These are phyloP conservation scores for Coemansia sp. DNA, from an alignment of 192 early-diverging fungal species.

Conservation along the genomic window DNA sequence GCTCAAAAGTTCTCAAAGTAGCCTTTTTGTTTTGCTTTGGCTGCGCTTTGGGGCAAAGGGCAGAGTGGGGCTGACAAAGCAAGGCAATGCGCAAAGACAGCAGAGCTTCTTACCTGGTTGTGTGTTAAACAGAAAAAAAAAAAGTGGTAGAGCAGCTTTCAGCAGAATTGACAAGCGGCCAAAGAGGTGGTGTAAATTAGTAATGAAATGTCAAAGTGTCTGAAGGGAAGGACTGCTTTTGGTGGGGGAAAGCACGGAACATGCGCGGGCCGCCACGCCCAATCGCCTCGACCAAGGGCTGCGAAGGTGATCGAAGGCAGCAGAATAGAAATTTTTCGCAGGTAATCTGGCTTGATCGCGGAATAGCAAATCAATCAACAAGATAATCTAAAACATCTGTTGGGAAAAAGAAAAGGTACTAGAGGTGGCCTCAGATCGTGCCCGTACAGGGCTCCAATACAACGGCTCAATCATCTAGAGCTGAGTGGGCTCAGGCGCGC, in stretches of 20 bases:
- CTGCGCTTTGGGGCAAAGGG: background rate
- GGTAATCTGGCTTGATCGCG: background rate
- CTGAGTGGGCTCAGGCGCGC: constrained; percentile 55
- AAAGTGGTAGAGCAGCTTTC: background rate
- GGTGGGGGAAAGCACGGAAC: background rate
- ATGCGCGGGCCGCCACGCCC: background rate
- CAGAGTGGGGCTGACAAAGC: background rate
- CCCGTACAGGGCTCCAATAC: too few species aligned
- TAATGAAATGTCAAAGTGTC: background rate
- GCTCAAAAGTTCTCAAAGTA: background rate
- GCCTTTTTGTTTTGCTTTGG: background rate
- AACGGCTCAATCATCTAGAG: too few species aligned
- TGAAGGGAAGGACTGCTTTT: background rate
- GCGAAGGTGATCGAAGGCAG: background rate
- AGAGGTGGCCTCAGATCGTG: too few species aligned
- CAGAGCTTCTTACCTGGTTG: background rate
- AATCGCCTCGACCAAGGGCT: background rate
- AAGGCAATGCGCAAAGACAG: background rate
- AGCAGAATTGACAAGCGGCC: background rate
- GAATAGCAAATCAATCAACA: background rate
- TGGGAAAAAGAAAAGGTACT: background rate
- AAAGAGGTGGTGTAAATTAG: background rate
- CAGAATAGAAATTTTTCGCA: background rate
- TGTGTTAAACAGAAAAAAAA: background rate
- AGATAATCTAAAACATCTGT: too few species aligned